Evolutionary conservation across 345 rosid species (phyloP).

Genomic region (Brassica incana): DNA sequence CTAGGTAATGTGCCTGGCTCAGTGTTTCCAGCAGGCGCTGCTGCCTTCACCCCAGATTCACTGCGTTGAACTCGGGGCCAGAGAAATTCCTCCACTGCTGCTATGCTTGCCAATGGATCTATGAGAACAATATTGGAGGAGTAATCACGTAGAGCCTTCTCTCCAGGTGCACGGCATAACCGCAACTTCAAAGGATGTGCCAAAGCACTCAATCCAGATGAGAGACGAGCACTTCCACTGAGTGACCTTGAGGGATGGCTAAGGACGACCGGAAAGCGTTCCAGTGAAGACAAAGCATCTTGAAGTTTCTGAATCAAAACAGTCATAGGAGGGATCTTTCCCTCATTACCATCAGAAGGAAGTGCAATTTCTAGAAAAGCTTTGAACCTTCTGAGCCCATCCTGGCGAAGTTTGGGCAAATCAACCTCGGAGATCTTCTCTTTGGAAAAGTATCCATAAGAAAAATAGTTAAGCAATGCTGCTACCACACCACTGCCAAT

Average conservation of each 20-base stretch:
- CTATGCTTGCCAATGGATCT: conserved; percentile 96
- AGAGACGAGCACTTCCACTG: conserved; percentile 88
- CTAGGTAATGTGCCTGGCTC: conserved; percentile 61
- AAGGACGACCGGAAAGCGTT: conserved; percentile 94
- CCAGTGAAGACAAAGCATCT: conserved; percentile 87
- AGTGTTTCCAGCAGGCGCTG: conserved; percentile 62
- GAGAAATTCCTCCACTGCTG: conserved; percentile 94
- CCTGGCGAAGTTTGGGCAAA: conserved; percentile 80
- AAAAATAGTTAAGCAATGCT: conserved; percentile 87
- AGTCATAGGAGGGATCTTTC: conserved; percentile 62
- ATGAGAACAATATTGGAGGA: conserved; percentile 93
- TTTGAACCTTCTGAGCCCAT: conserved; percentile 75
- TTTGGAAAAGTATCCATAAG: conserved; percentile 83
- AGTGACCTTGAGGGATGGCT: conserved; percentile 92
- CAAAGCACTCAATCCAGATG: conserved; percentile 93
- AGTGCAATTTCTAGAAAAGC: conserved; percentile 78
- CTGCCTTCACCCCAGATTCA: conserved; percentile 80
- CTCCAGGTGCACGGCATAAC: conserved; percentile 88
- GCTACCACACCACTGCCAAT: conserved; percentile 97
- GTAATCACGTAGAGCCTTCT: conserved; percentile 91
- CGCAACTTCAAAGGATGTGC: conserved; percentile 96
- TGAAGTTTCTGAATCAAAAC: conserved; percentile 96
- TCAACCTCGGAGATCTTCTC: conserved; percentile 79
- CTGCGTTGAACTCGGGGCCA: conserved; percentile 96
- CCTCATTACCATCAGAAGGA: conserved; percentile 55